phyloP scores from a whole-genome alignment of 805 yeast species.

The Lipomyces yamanashiensis region DNA sequence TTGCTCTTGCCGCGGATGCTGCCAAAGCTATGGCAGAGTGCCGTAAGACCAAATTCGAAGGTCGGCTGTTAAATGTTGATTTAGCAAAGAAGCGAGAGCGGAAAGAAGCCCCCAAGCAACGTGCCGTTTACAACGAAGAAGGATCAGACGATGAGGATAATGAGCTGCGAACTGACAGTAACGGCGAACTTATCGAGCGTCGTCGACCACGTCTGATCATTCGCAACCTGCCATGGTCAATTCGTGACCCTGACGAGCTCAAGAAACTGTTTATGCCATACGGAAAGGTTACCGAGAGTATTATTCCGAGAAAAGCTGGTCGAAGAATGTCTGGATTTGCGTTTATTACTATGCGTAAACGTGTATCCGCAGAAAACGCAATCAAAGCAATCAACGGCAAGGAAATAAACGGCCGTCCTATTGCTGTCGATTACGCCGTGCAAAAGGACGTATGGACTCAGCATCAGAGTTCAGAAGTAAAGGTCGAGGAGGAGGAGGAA shows the following conservation, averaged over 20 bases:
- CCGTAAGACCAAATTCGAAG: conserved; percentile 67
- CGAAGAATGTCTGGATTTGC: conserved; percentile 95
- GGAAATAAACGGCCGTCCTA: conserved; percentile 85
- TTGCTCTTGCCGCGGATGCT: conserved; percentile 84
- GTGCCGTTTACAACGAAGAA: conserved; percentile 27
- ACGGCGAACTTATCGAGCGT: conserved; percentile 62
- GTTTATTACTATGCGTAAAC: conserved; percentile 85
- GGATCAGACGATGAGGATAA: conserved; percentile 24
- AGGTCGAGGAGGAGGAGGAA: conserved; percentile 48
- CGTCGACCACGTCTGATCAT: conserved; percentile 79
- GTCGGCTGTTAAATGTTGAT: conserved; percentile 73
- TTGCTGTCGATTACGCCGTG: conserved; percentile 91
- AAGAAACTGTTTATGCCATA: conserved; percentile 70
- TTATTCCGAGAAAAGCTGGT: conserved; percentile 83
- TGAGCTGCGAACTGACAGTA: conserved; percentile 4
- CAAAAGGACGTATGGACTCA: conserved; percentile 84
- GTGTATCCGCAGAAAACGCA: conserved; percentile 77
- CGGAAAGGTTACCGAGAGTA: conserved; percentile 87
- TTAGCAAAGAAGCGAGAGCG: conserved; percentile 93
- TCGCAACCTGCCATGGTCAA: conserved; percentile 95
- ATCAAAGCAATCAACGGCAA: conserved; percentile 74
- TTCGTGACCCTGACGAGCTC: conserved; percentile 74
- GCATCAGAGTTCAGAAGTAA: conserved; percentile 49
- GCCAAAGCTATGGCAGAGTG: conserved; percentile 70
- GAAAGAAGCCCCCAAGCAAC: conserved; percentile 39